A percentile compares a stretch with the other conserved stretches of the same genome.
Conservation (phyloP, 768 basidiomycete genomes). For the Lactifluus echinatus region DNA sequence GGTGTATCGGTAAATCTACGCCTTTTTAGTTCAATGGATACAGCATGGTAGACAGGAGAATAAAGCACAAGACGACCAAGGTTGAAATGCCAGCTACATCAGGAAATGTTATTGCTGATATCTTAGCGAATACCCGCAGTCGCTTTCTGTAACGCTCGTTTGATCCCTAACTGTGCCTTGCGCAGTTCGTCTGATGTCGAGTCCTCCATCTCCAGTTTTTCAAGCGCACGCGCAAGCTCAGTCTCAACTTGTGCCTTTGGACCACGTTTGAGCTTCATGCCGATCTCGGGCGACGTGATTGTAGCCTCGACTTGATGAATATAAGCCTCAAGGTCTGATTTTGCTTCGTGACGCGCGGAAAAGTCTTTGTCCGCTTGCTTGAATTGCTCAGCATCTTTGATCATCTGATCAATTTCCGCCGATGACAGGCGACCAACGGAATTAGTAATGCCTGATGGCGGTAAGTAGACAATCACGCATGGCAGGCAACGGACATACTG, state of each 20-base stretch:
- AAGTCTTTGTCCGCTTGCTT: constrained; percentile 97
- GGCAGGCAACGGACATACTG: constrained; percentile 43
- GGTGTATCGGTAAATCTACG: not conserved
- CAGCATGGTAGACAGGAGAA: constrained; percentile 19
- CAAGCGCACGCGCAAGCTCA: constrained; percentile 95
- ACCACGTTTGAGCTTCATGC: constrained; percentile 98
- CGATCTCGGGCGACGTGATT: constrained; percentile 92
- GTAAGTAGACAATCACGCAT: constrained; percentile 12
- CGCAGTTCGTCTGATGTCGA: constrained; percentile 89
- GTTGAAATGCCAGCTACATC: not conserved
- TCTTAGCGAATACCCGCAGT: constrained; percentile 78
- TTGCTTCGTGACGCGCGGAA: constrained; percentile 95
- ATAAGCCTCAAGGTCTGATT: constrained; percentile 96
- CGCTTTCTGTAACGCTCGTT: constrained; percentile 97
- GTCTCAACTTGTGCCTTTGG: constrained; percentile 91
- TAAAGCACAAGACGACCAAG: constrained; percentile 14
- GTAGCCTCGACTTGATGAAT: constrained; percentile 95
- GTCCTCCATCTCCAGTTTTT: constrained; percentile 98
- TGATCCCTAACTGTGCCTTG: constrained; percentile 92
- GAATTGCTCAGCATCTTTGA: constrained; percentile 98
- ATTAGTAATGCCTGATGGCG: constrained; percentile 79
- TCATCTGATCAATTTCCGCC: constrained; percentile 99
- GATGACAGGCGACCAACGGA: constrained; percentile 97
- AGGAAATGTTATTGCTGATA: not conserved
- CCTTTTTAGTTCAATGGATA: constrained; percentile 8